Evolutionary conservation across 2,329 filamentous ascomycete genomes (phyloP).

Genomic region (Botrytis fabae): DNA sequence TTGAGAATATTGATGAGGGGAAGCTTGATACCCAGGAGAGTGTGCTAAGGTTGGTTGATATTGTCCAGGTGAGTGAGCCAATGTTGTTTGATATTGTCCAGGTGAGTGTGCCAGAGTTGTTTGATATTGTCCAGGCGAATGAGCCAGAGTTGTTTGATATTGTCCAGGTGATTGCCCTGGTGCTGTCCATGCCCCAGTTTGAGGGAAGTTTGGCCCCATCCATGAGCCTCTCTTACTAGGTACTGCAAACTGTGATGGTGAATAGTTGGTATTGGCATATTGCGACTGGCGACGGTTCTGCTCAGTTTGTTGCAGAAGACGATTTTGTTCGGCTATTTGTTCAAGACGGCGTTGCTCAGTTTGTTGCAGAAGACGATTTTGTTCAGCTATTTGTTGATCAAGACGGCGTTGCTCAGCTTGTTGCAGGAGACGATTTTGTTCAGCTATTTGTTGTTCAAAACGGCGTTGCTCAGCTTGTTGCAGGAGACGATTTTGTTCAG

Average conservation of each 20-base stretch:
- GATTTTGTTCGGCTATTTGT: conserved; percentile 50
- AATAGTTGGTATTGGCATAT: conserved; percentile 34
- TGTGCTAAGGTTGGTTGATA: background rate
- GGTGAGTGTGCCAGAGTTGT: background rate
- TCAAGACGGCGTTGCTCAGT: conserved; percentile 58
- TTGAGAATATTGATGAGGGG: conserved; percentile 27
- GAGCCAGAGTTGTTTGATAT: background rate
- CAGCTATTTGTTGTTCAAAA: conserved; percentile 45
- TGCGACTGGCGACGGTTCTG: conserved; percentile 31
- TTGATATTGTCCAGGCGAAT: background rate
- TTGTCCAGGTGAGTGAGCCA: conserved; percentile 8
- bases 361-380: background rate
- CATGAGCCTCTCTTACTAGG: conserved; percentile 40
- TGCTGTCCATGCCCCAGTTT: conserved; percentile 42
- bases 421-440: conserved; percentile 56
- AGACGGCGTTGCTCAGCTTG: too few relatives aligned
- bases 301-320: conserved; percentile 45
- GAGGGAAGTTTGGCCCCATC: conserved; percentile 40
- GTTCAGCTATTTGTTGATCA: too few relatives aligned
- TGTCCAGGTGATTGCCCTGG: conserved; percentile 24
- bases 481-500: too few relatives aligned
- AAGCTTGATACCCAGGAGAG: conserved; percentile 23
- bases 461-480: conserved; percentile 52
- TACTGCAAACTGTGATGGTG: conserved; percentile 31
- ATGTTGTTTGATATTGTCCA: background rate